Evolutionary conservation across 768 basidiomycete species (phyloP), one percentile per base, ranked within the genome.

Genomic region (Flagelloscypha sp.): DNA sequence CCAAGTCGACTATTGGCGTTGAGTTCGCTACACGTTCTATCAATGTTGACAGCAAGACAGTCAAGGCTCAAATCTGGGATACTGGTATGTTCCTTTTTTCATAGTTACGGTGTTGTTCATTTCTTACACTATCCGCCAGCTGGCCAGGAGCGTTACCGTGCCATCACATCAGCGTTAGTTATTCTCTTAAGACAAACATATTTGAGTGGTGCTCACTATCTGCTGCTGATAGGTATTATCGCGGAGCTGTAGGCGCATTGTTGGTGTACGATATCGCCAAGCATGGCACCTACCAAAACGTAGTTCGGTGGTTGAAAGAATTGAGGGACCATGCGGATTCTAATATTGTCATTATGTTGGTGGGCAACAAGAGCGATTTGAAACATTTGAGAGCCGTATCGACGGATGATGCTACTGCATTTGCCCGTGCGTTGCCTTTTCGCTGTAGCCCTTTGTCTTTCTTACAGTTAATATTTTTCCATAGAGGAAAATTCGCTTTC

Each of bases 61-160:
- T 99, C 48, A 98, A 98, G 62, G 94, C 94, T 15, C 94, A 98
- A 63, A 85, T 99, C 50, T 99, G 94, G 94, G 95, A 99, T 62
- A 99, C 94, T 48, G 90, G 88, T 88, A 48, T 48, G 84, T 59
- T 33, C 29, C 33, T 36, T 36, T 12, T 38, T 25, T 30, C 37
- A 8, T 27, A 5, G n/a, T 27, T n/a, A 24, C 18, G 20, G 18
- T 35, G 2, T 25, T 24, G 13, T 13, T 17, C 16, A 16, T 21
- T 27, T 23, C 22, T 42, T 40, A 24, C 24, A 13, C 31, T 16
- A 20, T 35, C 19, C 25, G 15, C n/a, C 42, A 89, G 93, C 93
- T 50, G 93, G 93, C 13, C 92, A 97, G 61, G 93, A 97, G 62
- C 83, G 92, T 47, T 97, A 98, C 65, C 81, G 93, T 38, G 93